phyloP scores from a whole-genome alignment of 139 green algal genomes.

The Chlamydomonas incerta region DNA sequence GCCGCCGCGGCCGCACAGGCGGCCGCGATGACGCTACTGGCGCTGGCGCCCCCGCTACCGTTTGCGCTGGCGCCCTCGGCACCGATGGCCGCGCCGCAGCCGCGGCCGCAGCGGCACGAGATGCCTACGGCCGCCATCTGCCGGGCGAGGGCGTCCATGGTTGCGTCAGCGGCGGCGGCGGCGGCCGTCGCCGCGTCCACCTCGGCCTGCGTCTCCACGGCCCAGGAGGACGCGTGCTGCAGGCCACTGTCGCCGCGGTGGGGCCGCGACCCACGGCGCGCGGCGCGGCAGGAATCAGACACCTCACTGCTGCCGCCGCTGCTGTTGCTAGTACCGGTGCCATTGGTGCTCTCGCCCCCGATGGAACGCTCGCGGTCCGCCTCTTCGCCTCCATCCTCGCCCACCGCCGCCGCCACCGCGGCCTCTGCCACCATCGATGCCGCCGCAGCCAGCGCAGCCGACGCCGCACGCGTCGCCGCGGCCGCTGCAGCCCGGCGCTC shows the following conservation, averaged over 20 bases:
- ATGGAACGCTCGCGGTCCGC: neutral
- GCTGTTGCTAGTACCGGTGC: neutral
- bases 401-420: too few relatives aligned
- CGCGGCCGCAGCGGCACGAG: slow-evolving; percentile 8
- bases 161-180: neutral
- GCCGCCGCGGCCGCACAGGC: too few relatives aligned
- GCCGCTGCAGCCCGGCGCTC: neutral
- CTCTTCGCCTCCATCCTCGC: too few relatives aligned
- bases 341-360: neutral
- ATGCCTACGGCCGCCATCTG: slow-evolving; percentile 33
- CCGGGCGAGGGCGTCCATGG: neutral
- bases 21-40: too few relatives aligned
- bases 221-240: neutral
- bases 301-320: neutral
- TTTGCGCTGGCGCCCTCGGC: neutral
- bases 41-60: neutral
- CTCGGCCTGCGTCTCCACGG: neutral
- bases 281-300: too few relatives aligned
- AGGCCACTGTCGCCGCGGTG: too few relatives aligned
- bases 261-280: too few relatives aligned
- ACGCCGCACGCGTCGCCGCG: too few relatives aligned
- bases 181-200: neutral
- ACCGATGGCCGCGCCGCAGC: neutral
- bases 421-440: neutral
- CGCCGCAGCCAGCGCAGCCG: neutral